Evolutionary conservation across 139 green algal species (phyloP), one percentile per base, ranked within the genome.

Genomic region (Closterium sp.): DNA sequence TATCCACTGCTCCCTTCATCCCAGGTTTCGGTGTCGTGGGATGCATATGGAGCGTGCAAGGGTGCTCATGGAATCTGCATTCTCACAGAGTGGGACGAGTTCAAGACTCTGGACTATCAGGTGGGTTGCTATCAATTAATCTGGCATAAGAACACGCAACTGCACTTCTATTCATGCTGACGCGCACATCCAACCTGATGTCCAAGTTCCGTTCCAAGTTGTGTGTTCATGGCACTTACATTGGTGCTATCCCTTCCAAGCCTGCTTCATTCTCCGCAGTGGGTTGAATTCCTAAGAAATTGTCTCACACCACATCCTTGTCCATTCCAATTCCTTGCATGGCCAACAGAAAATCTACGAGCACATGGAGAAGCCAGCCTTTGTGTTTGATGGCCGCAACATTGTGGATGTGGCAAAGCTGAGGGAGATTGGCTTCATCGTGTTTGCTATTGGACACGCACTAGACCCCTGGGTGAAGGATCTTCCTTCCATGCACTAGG

Each of bases 1-100:
- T 50, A 50, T 50, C 38, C 38, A 50, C 38, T 50, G 38, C 38
- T 50, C 38, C 31, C 86, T 89, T 22, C 31, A 70, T 34, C 31
- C 22, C 88, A 90, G 88, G 88, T 90, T 13, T 86, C 88, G 1
- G 88, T 90, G 29, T 90, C 38, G 28, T 90, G 88, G 88, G 88
- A 90, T 31, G 24, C 62, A 79, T 79, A 79, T 79, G 62, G 62
- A 79, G 62, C 62, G 62, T 79, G 62, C 62, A 91, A 97, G 29
- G 98, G 94, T 70, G 95, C 97, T 19, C 98, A 99, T 92, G 98
- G 95, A 50, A 95, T 99, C 30, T 97, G 95, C 93, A 94, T 99
- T 19, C 91, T 99, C 85, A 99, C 98, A 17, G 98, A 99, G 96
- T 99, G 98, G 98, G 98, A 99, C 91, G 96, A 98, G 94, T 99